phyloP scores from a whole-genome alignment of 768 basidiomycete genomes.

The Tylopilus subfusipes region DNA sequence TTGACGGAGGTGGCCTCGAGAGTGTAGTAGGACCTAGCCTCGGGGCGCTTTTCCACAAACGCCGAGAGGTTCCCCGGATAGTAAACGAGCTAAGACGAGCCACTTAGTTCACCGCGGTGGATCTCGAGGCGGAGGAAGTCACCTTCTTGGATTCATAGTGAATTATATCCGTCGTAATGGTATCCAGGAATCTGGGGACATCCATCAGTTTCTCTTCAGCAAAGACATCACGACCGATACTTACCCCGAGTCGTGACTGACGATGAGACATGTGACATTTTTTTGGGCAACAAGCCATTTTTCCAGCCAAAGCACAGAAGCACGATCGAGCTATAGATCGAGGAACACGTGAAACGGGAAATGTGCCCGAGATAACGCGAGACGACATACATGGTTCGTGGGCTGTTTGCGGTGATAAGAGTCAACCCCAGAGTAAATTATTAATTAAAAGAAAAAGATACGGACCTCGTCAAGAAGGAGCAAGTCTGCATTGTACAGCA shows the following conservation, averaged over 20 bases:
- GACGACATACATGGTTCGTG: constrained; percentile 76
- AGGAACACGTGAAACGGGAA: constrained; percentile 14
- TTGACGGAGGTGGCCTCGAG: constrained; percentile 90
- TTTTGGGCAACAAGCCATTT: constrained; percentile 78
- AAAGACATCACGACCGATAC: constrained; percentile 26
- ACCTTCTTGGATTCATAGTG: constrained; percentile 96
- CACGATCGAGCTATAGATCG: constrained; percentile 61
- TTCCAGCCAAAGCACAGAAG: constrained; percentile 90
- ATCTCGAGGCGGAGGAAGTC: constrained; percentile 11
- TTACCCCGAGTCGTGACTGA: constrained; percentile 95
- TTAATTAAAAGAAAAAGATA: constrained; percentile 18
- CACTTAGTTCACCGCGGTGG: constrained; percentile 17
- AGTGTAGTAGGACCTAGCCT: constrained; percentile 96
- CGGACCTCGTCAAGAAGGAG: constrained; percentile 80
- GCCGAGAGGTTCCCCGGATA: constrained; percentile 89
- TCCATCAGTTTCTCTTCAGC: constrained; percentile 7
- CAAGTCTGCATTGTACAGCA: constrained; percentile 92
- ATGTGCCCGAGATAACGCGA: constrained; percentile 15
- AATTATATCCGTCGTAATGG: constrained; percentile 94
- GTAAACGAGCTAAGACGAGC: constrained; percentile 67
- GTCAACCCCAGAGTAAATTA: constrained; percentile 19
- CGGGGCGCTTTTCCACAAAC: constrained; percentile 87
- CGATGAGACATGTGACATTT: constrained; percentile 85
- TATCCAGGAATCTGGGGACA: constrained; percentile 78
- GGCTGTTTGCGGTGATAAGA: constrained; percentile 49